Evolutionary conservation across 2,329 filamentous ascomycete genomes (phyloP).

Genomic region (Thielaviopsis cerberus): DNA sequence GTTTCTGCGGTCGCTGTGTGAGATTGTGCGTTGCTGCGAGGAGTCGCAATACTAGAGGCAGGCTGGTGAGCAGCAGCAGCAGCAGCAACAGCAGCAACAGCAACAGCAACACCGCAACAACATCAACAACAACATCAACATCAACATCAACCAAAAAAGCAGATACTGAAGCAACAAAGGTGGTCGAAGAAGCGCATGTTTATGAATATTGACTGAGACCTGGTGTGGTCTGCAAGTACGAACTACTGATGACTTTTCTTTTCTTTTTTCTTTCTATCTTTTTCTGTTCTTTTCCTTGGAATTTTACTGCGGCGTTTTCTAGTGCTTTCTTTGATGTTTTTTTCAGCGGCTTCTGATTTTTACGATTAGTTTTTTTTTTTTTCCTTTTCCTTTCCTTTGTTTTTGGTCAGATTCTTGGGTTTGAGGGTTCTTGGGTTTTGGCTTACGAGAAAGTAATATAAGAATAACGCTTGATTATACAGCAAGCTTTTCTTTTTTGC

Average conservation of each 20-base stretch:
- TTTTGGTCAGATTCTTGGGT: too few species aligned
- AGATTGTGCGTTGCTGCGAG: constrained; percentile 9
- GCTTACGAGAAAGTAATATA: too few species aligned
- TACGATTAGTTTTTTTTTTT: too few species aligned
- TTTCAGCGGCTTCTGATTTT: background rate
- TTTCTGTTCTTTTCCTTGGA: background rate
- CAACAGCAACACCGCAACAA: background rate
- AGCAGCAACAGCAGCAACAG: constrained; percentile 1
- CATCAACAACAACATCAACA: background rate
- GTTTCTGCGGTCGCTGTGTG: constrained; percentile 9
- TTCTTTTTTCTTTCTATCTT: constrained; percentile 3
- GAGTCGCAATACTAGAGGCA: constrained; percentile 3
- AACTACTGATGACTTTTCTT: background rate
- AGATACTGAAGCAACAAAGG: background rate
- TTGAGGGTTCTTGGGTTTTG: too few species aligned
- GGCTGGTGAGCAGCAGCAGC: background rate
- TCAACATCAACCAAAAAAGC: background rate
- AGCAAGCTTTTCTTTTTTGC: background rate
- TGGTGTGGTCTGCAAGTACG: background rate
- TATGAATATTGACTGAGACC: background rate
- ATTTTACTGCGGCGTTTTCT: background rate
- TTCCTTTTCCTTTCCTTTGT: too few species aligned
- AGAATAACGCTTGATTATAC: too few species aligned
- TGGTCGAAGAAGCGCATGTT: background rate
- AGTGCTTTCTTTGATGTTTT: background rate